Percentiles rank a stretch among this genome's conserved stretches.
Conservation (phyloP, 2,329 filamentous ascomycete genomes). For the Plenodomus tracheiphilus region DNA sequence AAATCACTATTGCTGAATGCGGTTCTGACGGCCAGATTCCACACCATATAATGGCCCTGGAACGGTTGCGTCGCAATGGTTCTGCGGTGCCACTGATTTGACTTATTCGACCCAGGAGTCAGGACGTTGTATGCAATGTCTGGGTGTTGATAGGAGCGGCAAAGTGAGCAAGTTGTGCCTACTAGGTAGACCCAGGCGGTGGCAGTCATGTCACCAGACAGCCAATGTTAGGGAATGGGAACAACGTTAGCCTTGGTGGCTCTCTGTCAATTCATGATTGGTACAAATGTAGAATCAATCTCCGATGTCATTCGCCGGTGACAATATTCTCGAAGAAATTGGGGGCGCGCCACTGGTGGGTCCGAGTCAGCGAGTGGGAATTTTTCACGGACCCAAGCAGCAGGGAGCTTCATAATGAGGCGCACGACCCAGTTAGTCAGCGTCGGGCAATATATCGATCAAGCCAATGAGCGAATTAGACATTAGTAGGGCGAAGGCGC, state of each 20-base stretch:
- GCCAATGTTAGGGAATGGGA: too few relatives aligned
- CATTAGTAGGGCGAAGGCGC: constrained; percentile 18
- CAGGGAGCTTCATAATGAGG: constrained; percentile 9
- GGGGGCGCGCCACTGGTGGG: constrained; percentile 33
- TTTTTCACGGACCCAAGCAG: constrained; percentile 10
- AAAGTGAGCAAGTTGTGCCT: background rate
- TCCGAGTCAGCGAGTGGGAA: constrained; percentile 15
- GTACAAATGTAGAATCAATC: constrained; percentile 32
- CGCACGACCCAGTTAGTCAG: constrained; percentile 31
- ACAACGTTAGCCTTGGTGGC: constrained; percentile 12
- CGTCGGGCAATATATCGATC: constrained; percentile 28
- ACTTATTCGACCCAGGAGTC: constrained; percentile 9
- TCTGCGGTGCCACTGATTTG: background rate
- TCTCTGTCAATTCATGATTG: constrained; percentile 32
- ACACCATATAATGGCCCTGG: constrained; percentile 8
- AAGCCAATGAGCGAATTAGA: constrained; percentile 26
- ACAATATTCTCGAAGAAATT: constrained; percentile 38
- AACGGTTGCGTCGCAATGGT: background rate
- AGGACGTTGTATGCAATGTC: constrained; percentile 10
- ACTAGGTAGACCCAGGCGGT: too few relatives aligned
- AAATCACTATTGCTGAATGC: constrained; percentile 24
- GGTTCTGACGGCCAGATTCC: constrained; percentile 17
- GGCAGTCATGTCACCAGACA: constrained; percentile 31
- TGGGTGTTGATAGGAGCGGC: constrained; percentile 3
- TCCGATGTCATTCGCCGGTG: constrained; percentile 36